Percentiles rank a stretch among this genome's conserved stretches.
These are phyloP conservation scores for Boletus sp. DNA, from an alignment of 1,284 basidiomycete species.

Conservation along the genomic window DNA sequence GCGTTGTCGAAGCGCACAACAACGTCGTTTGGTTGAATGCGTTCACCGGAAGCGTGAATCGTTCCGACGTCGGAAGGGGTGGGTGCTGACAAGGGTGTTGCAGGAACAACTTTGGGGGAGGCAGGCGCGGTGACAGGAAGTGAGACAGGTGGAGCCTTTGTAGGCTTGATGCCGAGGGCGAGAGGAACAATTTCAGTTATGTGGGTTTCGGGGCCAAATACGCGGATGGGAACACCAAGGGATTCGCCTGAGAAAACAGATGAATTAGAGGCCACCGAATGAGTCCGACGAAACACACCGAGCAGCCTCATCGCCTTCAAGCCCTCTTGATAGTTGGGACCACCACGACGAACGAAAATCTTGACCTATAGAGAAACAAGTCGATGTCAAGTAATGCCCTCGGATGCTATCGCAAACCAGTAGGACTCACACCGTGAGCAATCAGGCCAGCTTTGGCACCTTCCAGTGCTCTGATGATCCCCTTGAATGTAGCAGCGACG, in stretches of 20 bases:
- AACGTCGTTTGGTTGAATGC: slow-evolving; percentile 82
- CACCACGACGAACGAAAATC: slow-evolving; percentile 97
- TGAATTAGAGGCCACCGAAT: background rate
- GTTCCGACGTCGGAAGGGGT: slow-evolving; percentile 56
- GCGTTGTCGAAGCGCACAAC: slow-evolving; percentile 80
- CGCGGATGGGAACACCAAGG: slow-evolving; percentile 94
- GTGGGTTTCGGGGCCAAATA: slow-evolving; percentile 97
- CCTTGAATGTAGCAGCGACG: slow-evolving; percentile 99
- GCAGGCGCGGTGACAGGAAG: slow-evolving; percentile 39
- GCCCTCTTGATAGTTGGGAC: slow-evolving; percentile 99
- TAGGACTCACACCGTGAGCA: slow-evolving; percentile 46
- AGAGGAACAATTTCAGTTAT: slow-evolving; percentile 99
- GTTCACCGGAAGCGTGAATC: slow-evolving; percentile 77
- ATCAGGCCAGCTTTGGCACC: slow-evolving; percentile 87
- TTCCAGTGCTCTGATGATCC: slow-evolving; percentile 96
- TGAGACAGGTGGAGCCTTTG: slow-evolving; percentile 37
- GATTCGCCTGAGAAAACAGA: slow-evolving; percentile 59
- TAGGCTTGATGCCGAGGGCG: slow-evolving; percentile 77
- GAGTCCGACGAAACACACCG: slow-evolving; percentile 35
- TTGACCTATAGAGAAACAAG: slow-evolving; percentile 50
- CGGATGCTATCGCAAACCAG: background rate
- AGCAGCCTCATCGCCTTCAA: slow-evolving; percentile 98
- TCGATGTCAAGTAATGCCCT: background rate
- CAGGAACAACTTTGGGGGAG: slow-evolving; percentile 36
- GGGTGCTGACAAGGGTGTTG: slow-evolving; percentile 26